Evolutionary conservation across 257 asterid species (phyloP), one percentile per base, ranked within the genome.

Genomic region (Nicotiana noctiflora): DNA sequence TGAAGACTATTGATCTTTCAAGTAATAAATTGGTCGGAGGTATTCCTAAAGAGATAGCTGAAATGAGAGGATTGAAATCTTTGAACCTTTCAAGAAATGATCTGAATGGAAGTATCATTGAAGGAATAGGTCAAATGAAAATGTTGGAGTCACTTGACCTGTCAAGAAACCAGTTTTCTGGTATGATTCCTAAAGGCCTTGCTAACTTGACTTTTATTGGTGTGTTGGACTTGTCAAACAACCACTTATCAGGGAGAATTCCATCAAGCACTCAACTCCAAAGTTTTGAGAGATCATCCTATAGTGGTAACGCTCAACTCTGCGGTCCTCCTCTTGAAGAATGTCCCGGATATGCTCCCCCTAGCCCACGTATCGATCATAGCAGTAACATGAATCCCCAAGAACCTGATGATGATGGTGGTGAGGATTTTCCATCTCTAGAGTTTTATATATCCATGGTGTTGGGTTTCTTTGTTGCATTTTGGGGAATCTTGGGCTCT

Each of bases 141-240:
- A 65, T 31, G 78, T 51, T 87, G 51, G 88, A 86, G 67, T 23
- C n/a, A 10, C 88, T 87, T 37, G 90, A 87, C 57, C 4, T 89
- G 1, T 85, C 92, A 5, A 13, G 52, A 14, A 87, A 89, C 80
- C 84, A 64, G 1, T 80, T 85, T 32, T 84, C 81, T 0, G 87
- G 92, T 8, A 52, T 46, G 63, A 89, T 89, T n/a, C 90, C 89
- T 0, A 14, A 6, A 0, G 68, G 87, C 62, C 18, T 81, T 49
- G 76, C 78, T 14, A 14, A 55, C 1, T 9, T 85, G 62, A 11
- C 12, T 40, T 82, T 3, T 17, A 17, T 85, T 2, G 27, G 25
- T 5, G 52, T 75, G 80, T 82, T 89, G 18, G 81, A 87, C 76
- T 79, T 87, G 80, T 60, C 89, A 1, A 57, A 76, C 79, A 87